Percentiles rank a stretch among this genome's conserved stretches.
Conservation (phyloP, 1,139 yeast genomes). For the Taphrina pruni region DNA sequence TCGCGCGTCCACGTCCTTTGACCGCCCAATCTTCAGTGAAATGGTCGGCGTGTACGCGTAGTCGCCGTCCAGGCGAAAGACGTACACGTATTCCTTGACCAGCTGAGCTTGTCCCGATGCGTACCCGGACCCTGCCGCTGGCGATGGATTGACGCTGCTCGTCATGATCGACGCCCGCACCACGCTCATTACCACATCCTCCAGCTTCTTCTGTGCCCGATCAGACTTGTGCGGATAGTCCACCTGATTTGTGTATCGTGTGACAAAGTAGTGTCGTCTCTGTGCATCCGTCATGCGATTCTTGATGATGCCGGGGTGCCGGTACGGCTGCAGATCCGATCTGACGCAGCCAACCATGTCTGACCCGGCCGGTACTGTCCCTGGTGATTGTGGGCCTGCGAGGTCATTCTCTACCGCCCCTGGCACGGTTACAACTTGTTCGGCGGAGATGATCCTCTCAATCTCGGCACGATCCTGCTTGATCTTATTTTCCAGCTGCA, state of each 20-base stretch:
- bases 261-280: background rate
- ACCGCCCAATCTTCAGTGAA: slow-evolving; percentile 38
- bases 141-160: background rate
- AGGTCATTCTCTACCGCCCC: background rate
- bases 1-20: slow-evolving; percentile 27
- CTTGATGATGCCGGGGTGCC: background rate
- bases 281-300: background rate
- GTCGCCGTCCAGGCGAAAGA: slow-evolving; percentile 38
- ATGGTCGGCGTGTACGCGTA: slow-evolving; percentile 25
- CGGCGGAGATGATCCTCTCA: background rate
- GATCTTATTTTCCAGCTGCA: slow-evolving; percentile 3
- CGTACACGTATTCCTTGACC: slow-evolving; percentile 19
- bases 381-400: background rate
- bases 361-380: background rate
- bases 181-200: background rate
- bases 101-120: background rate
- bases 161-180: slow-evolving; percentile 1
- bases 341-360: slow-evolving; percentile 12
- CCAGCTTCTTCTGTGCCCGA: background rate
- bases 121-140: too few relatives aligned
- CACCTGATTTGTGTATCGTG: slow-evolving; percentile 2
- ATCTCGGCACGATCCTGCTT: slow-evolving; percentile 17
- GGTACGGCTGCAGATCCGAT: slow-evolving; percentile 16
- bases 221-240: slow-evolving; percentile 25
- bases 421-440: background rate